Conservation (phyloP, 129 eudicot genomes). For the Artemisia tridentata region DNA sequence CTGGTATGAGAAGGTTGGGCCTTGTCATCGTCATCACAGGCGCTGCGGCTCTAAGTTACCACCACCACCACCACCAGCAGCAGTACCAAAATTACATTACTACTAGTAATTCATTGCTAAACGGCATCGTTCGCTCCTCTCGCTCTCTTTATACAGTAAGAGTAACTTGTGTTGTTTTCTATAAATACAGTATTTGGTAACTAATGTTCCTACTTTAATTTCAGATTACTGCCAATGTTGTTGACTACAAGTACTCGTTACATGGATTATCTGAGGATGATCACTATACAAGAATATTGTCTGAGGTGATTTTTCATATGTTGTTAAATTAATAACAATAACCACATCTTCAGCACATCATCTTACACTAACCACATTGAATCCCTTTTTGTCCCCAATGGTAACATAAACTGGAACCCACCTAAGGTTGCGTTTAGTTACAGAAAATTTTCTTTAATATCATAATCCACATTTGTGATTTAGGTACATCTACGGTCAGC, state of each 20-base stretch:
- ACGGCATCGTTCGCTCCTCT: conserved; percentile 76
- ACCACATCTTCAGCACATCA: too few relatives aligned
- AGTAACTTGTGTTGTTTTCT: too few relatives aligned
- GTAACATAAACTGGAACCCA: too few relatives aligned
- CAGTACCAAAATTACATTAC: conserved; percentile 28
- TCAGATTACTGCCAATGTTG: conserved; percentile 64
- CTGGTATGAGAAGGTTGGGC: too few relatives aligned
- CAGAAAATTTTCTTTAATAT: background rate
- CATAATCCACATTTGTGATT: conserved; percentile 9
- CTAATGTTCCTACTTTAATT: background rate
- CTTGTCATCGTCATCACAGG: too few relatives aligned
- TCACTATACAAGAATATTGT: conserved; percentile 43
- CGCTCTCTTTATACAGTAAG: conserved; percentile 68
- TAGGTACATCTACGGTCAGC: conserved; percentile 94
- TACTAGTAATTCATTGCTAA: conserved; percentile 20
- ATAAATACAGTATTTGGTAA: too few relatives aligned
- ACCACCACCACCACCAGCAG: conserved; percentile 33
- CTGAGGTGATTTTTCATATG: conserved; percentile 50
- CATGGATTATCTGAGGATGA: conserved; percentile 52
- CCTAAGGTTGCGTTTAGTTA: background rate
- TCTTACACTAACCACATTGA: too few relatives aligned
- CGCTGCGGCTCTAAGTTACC: conserved; percentile 18
- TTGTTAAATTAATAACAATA: too few relatives aligned
- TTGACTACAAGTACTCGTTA: conserved; percentile 85
- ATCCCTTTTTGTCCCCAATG: too few relatives aligned